Conservation (phyloP, 495 filamentous ascomycete genomes). For the Xylaria flabelliformis region DNA sequence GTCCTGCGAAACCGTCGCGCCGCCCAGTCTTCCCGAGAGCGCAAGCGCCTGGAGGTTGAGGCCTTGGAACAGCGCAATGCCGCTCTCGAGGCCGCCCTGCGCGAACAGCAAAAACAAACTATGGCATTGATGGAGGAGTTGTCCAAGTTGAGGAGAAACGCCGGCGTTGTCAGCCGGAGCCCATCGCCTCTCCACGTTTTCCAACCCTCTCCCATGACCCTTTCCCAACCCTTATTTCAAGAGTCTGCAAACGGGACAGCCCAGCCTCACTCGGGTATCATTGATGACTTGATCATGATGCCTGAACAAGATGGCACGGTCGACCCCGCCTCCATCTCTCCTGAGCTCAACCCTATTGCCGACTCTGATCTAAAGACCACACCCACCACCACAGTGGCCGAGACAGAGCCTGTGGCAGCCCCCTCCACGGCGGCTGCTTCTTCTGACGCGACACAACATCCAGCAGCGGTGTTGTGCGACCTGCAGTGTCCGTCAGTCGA, state of each 20-base stretch:
- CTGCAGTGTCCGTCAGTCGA: constrained; percentile 97
- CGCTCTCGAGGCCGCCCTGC: constrained; percentile 69
- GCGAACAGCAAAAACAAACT: constrained; percentile 69
- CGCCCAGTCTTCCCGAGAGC: constrained; percentile 93
- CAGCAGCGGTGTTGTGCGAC: constrained; percentile 99
- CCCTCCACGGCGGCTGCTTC: constrained; percentile 61
- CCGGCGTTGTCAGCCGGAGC: constrained; percentile 57
- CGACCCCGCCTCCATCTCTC: constrained; percentile 61
- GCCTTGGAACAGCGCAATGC: constrained; percentile 79
- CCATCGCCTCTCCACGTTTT: constrained; percentile 46
- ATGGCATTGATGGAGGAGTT: constrained; percentile 69
- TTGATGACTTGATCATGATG: constrained; percentile 49
- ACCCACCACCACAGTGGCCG: constrained; percentile 32
- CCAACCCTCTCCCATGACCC: constrained; percentile 54
- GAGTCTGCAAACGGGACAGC: constrained; percentile 45
- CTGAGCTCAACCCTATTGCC: constrained; percentile 53
- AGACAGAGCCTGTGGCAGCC: constrained; percentile 33
- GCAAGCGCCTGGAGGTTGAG: constrained; percentile 94
- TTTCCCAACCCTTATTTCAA: constrained; percentile 58
- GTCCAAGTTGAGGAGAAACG: constrained; percentile 62
- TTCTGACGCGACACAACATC: constrained; percentile 98
- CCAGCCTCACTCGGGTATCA: constrained; percentile 34
- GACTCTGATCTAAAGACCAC: constrained; percentile 38
- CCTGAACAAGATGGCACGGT: constrained; percentile 52
- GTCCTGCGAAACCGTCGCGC: constrained; percentile 95